Evolutionary conservation across 75 land plant species (phyloP), one percentile per base, ranked within the genome.

Genomic region (Cunninghamia lanceolata): DNA sequence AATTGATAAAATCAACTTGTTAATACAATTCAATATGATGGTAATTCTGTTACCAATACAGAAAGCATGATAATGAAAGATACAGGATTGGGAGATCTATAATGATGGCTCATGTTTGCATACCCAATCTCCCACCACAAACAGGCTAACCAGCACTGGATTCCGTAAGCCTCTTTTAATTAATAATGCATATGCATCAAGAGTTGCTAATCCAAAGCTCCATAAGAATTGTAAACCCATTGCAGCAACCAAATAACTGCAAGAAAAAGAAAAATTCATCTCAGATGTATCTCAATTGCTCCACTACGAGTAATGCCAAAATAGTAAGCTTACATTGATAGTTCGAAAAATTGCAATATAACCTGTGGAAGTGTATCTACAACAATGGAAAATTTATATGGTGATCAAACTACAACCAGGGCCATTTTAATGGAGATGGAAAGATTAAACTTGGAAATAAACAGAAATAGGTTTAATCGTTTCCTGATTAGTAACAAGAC

Each of bases 101-200:
- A 47, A 9, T 36, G 9, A 53, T 56, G 38, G 11, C 14, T 35
- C 30, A 40, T 15, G 52, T 85, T 46, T 47, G 35, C 91, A 86
- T 54, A 94, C 96, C 95, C 93, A 93, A 71, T 94, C 96, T 85
- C 96, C 96, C 50, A 94, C 91, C 3, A 93, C 92, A 86, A 92
- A 94, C 17, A 94, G 88, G 91, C 93, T 91, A 83, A 93, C 87
- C 38, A 94, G 50, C 70, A 88, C 85, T 30, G 96, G 88, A 75
- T 88, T 94, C 13, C 90, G 93, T 77, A 94, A 85, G 85, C 87
- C 87, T 76, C 79, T 89, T 40, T 84, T 89, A 59, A 73, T 87
- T 45, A 83, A 84, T 86, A 94, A 84, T 25, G 95, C 92, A 86
- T 89, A 93, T n/a, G 89, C 84, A 92, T 94, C 96, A 59, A 94